A percentile compares a stretch with the other conserved stretches of the same genome.
These are phyloP conservation scores for Cystobasidium pallidum DNA, from an alignment of 1,284 basidiomycete genomes.

Conservation along the genomic window DNA sequence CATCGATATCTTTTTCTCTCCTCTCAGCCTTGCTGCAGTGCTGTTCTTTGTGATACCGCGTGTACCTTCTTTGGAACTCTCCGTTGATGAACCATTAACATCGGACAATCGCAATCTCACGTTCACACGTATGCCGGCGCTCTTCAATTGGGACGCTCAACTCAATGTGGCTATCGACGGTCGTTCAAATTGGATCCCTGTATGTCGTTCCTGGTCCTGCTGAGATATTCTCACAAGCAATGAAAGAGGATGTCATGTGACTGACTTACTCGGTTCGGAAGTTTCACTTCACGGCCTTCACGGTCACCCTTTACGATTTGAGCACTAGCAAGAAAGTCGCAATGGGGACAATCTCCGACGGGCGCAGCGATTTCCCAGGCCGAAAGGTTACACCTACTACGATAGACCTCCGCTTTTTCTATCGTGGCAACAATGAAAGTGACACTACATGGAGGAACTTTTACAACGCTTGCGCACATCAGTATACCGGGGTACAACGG, in stretches of 20 bases:
- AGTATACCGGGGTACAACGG: slow-evolving; percentile 42
- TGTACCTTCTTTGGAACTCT: slow-evolving; percentile 33
- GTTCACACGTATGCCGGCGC: slow-evolving; percentile 46
- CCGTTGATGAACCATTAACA: slow-evolving; percentile 33
- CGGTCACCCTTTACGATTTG: slow-evolving; percentile 44
- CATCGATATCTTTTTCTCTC: not conserved
- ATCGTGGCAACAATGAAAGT: slow-evolving; percentile 45
- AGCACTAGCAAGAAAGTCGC: slow-evolving; percentile 45
- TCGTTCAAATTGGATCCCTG: slow-evolving; percentile 36
- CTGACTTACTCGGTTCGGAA: slow-evolving; percentile 9
- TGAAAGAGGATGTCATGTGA: too few species aligned
- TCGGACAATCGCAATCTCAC: slow-evolving; percentile 33
- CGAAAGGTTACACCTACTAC: slow-evolving; percentile 12
- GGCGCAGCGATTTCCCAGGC: slow-evolving; percentile 40
- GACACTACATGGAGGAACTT: slow-evolving; percentile 46
- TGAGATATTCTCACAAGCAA: too few species aligned
- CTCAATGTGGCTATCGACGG: slow-evolving; percentile 44
- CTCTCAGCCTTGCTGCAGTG: slow-evolving; percentile 43
- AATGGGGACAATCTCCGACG: slow-evolving; percentile 42
- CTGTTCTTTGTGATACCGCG: slow-evolving; percentile 49
- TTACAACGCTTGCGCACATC: slow-evolving; percentile 46
- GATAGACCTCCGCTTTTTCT: slow-evolving; percentile 42
- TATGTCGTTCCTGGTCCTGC: not conserved
- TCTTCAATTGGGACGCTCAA: slow-evolving; percentile 47
- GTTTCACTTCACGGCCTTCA: slow-evolving; percentile 40